Conservation (phyloP, 2,329 filamentous ascomycete species). For the Cordyceps cicadae region DNA sequence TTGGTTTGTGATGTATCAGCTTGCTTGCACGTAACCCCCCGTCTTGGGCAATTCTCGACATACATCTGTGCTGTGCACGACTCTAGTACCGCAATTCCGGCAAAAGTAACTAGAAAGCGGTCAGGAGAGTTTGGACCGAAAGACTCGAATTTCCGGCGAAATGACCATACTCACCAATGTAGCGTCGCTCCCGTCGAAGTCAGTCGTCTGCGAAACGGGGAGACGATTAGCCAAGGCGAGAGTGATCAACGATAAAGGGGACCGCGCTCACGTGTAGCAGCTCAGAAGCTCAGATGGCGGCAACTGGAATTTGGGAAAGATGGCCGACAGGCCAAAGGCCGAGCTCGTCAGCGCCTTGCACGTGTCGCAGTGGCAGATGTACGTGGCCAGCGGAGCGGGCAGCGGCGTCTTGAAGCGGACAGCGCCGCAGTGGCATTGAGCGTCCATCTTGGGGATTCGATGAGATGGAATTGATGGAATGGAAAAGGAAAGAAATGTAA, state of each 20-base stretch:
- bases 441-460: slow-evolving; percentile 38
- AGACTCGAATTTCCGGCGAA: not conserved
- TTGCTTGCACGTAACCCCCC: not conserved
- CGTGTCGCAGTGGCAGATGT: slow-evolving; percentile 62
- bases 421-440: slow-evolving; percentile 55
- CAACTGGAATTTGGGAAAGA: slow-evolving; percentile 58
- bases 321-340: slow-evolving; percentile 61
- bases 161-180: slow-evolving; percentile 41
- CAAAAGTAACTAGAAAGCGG: slow-evolving; percentile 50
- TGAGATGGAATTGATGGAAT: too few species aligned
- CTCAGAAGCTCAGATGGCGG: slow-evolving; percentile 40
- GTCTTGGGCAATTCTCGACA: slow-evolving; percentile 15
- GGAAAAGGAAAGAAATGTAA: not conserved
- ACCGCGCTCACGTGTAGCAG: slow-evolving; percentile 43
- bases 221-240: not conserved
- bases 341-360: slow-evolving; percentile 58
- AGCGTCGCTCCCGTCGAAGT: slow-evolving; percentile 49
- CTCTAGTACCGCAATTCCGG: slow-evolving; percentile 54
- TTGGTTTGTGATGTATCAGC: not conserved
- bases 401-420: slow-evolving; percentile 55
- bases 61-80: slow-evolving; percentile 54
- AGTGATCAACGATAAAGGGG: too few species aligned
- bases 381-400: slow-evolving; percentile 52
- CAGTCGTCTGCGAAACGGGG: slow-evolving; percentile 36
- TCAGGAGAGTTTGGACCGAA: not conserved